Conservation (phyloP, 306 rosid genomes). For the Glycyrrhiza uralensis region DNA sequence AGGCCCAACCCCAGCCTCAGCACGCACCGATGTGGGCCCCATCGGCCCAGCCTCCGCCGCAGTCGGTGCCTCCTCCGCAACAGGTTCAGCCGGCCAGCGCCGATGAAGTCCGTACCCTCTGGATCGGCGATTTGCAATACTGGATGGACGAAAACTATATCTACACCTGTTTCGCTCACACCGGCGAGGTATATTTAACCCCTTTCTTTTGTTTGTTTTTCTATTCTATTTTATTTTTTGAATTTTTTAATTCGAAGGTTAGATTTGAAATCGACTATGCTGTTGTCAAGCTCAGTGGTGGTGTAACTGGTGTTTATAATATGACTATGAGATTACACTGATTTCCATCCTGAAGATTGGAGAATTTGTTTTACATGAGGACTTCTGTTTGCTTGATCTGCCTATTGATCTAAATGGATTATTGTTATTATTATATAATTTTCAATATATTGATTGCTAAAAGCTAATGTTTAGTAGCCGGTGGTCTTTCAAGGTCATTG, state of each 20-base stretch:
- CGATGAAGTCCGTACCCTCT: constrained; percentile 90
- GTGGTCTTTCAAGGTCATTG: neutral
- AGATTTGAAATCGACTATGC: neutral
- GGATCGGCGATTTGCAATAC: constrained; percentile 96
- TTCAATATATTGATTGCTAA: neutral
- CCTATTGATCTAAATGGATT: neutral
- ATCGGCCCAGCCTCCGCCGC: constrained; percentile 38
- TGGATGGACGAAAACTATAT: constrained; percentile 96
- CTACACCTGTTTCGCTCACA: constrained; percentile 54
- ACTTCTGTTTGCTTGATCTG: neutral
- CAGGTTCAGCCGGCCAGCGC: constrained; percentile 41
- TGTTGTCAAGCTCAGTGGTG: neutral
- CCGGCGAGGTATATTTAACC: constrained; percentile 81
- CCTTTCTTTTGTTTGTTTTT: neutral
- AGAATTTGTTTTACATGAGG: neutral
- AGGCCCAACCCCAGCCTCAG: constrained; percentile 55
- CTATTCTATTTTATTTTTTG: neutral
- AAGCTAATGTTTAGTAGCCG: neutral
- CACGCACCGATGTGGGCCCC: constrained; percentile 62
- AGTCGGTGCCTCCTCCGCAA: constrained; percentile 37
- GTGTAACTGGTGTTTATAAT: too few species aligned
- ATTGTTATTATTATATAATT: neutral
- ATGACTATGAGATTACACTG: neutral
- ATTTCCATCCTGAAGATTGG: neutral
- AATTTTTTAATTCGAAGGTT: neutral